Base-by-base conservation (phyloP, 2,329 filamentous ascomycete species). In the Aureobasidium sp. region DNA sequence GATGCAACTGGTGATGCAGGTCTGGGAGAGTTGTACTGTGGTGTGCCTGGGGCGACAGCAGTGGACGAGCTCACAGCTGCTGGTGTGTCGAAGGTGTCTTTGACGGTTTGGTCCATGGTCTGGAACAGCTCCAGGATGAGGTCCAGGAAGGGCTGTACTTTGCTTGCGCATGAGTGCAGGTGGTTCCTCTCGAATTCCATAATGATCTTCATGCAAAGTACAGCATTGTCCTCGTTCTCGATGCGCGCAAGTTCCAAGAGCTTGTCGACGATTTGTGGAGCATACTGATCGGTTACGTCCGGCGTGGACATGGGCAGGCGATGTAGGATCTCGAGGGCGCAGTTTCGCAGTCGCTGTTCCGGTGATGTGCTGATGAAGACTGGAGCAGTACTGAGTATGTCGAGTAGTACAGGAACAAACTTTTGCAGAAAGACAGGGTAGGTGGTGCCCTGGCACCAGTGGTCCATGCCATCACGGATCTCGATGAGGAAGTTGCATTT, bases 221-320 rank as follows among this genome's bases (percentile, higher is more conserved):
- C 91, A 2, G 93, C 94, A 80, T 99, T 99, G 65, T 99, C 94
- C 76, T 99, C 94, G 69, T 99, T 99, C 75, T 99, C 94, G 45
- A 85, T 88, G 67, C 88, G 86, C 63, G 97, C 91, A 62, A 99
- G 79, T 60, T 85, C 83, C 86, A 97, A 93, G 65, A 97, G 82
- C 66, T 96, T 82, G 71, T 97, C 92, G 63, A 97, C 90, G 64
- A 96, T 87, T 71, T 95, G 90, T 66, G 86, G 83, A 42, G 93
- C 92, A 74, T 93, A 95, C 0, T 87, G 89, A 73, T 97, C 92
- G 75, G 97, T 87, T 1, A 85, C 85, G 68, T 97, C 91, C 59
- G 85, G 77, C 2, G 90, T 87, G 42, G 82, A 85, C 82, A 79
- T 86, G 68, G 75, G 91, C 81, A 99, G 76, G 65, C 94, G 86